Base-by-base conservation (phyloP, 495 filamentous ascomycete genomes). In the Tuber borchii region DNA sequence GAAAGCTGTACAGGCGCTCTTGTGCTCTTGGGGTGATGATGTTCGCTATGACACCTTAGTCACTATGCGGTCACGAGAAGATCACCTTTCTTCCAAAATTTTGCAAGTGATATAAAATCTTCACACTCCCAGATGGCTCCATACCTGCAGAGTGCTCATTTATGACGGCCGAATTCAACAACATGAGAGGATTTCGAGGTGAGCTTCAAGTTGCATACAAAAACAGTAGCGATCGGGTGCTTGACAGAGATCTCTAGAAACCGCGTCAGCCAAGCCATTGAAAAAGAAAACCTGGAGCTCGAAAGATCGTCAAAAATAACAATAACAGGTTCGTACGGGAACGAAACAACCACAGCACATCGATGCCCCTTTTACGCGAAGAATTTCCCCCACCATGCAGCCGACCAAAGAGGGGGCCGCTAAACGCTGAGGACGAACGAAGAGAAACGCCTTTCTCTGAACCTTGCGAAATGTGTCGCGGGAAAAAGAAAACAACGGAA, bases 61-160 rank as follows among this genome's bases (percentile, higher is more conserved):
- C 56, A 65, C 56, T 65, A 31, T 34, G 56, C 14, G 14, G 56
- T 65, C 56, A 65, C 56, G 26, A 34, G 56, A 34, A 65, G 56
- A 12, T 65, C 31, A 16, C 56, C 1, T 31, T 31, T 34, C 56
- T 34, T 65, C 26, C 3, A 10, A 65, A 31, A 34, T 17, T 34
- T 65, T 31, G 26, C 26, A 65, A 65, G 56, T 65, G 56, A 65
- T 65, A 65, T 65, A 65, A 65, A 65, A 65, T 65, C 56, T 26
- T 65, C 26, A 65, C 26, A 34, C 26, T 65, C 56, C 56, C 56
- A 65, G 56, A 34, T 34, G 56, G 4, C 56, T 16, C 26, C 56
- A 65, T 65, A 65, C 56, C 26, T 65, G 56, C 56, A 65, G 56
- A 65, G 56, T 9, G 56, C 26, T 65, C 56, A 26, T 14, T 34